Evolutionary conservation across 345 rosid species (phyloP).

Genomic region (Leavenworthia alabamica): DNA sequence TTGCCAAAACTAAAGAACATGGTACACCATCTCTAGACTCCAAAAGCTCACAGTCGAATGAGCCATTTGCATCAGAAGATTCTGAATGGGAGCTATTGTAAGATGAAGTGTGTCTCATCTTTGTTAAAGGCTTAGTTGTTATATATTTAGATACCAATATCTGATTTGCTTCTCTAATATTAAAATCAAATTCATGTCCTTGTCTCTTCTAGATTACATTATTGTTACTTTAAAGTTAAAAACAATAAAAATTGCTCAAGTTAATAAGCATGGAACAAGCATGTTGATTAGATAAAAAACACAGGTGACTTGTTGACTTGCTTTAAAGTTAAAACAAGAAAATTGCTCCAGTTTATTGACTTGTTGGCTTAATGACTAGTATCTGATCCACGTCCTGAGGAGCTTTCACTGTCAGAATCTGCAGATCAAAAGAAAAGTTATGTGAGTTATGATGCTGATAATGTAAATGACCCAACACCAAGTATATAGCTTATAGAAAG

Average conservation of each 20-base stretch:
- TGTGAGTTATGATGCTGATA: conserved; percentile 1
- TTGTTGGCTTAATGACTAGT: conserved; percentile 21
- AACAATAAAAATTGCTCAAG: neutral
- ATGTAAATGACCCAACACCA: neutral
- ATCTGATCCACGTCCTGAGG: conserved; percentile 32
- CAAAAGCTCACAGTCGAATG: conserved; percentile 20
- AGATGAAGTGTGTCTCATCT: neutral
- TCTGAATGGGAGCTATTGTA: conserved; percentile 70
- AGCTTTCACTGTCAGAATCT: conserved; percentile 34
- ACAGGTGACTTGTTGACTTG: too few species aligned
- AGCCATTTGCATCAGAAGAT: conserved; percentile 31
- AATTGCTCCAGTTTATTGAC: too few species aligned
- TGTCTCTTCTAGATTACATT: neutral
- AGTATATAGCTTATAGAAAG: conserved; percentile 3
- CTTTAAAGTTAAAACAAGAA: too few species aligned
- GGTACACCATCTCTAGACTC: conserved; percentile 6
- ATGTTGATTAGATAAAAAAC: neutral
- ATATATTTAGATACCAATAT: neutral
- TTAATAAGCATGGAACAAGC: neutral
- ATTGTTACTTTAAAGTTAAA: neutral
- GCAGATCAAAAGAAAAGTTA: neutral
- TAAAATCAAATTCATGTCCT: neutral
- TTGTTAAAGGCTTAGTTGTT: neutral
- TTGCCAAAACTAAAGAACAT: conserved; percentile 17
- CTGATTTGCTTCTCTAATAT: neutral